phyloP scores from a whole-genome alignment of 1,284 basidiomycete species.

The Ustilago shanxiensis region DNA sequence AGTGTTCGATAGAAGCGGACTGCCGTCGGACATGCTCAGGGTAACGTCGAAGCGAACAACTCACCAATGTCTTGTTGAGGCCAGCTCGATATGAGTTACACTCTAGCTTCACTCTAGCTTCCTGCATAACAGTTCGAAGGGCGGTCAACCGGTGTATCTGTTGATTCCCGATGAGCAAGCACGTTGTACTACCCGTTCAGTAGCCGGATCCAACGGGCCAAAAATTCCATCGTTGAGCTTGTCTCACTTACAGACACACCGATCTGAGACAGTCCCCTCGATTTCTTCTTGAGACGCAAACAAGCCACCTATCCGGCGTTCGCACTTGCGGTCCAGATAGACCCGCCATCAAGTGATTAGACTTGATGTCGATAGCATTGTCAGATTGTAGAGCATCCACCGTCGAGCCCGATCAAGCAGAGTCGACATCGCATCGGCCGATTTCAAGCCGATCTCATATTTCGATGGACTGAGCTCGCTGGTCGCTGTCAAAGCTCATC shows the following conservation, averaged over 20 bases:
- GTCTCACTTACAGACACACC: background rate
- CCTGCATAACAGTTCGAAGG: no score
- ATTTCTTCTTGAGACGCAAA: constrained; percentile 15
- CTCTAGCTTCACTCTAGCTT: no score
- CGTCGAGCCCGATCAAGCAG: no score
- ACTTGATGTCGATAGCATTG: no score
- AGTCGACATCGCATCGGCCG: no score
- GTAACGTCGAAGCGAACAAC: background rate
- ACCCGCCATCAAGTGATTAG: no score
- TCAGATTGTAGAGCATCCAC: no score
- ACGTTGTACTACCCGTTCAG: background rate
- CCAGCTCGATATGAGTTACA: no score
- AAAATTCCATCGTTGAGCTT: background rate
- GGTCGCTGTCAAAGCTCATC: no score
- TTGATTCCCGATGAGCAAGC: background rate
- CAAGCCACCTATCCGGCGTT: background rate
- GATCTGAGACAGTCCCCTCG: constrained; percentile 14
- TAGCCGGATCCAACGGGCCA: background rate
- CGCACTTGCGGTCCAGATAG: background rate
- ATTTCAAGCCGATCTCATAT: no score
- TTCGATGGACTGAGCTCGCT: no score
- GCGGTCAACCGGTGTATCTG: background rate
- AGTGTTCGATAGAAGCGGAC: background rate
- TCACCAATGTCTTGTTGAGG: background rate
- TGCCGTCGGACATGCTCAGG: constrained; percentile 7